Evolutionary conservation across 2,329 filamentous ascomycete genomes (phyloP).

Genomic region (Pseudogymnoascus sp.): DNA sequence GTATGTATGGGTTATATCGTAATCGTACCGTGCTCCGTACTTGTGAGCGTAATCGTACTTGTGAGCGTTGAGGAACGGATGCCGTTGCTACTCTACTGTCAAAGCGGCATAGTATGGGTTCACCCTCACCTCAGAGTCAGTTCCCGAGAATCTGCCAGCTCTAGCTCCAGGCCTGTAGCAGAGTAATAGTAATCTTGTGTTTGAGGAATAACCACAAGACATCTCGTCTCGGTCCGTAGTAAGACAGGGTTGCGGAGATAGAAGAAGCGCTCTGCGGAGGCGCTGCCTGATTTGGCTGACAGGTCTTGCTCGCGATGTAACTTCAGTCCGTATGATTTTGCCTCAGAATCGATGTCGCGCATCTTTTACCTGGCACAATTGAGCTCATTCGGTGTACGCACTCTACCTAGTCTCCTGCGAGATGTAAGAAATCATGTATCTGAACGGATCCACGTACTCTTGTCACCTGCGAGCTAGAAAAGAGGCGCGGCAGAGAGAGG

Average conservation of each 20-base stretch:
- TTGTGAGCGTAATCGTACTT: not conserved
- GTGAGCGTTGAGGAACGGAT: not conserved
- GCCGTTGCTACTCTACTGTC: not conserved
- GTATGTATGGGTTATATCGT: not conserved
- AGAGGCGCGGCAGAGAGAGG: not conserved
- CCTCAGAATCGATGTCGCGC: constrained; percentile 1
- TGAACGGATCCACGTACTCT: not conserved
- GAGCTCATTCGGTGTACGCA: constrained; percentile 1
- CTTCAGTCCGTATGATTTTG: not conserved
- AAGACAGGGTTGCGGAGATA: constrained; percentile 5
- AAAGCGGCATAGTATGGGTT: constrained; percentile 6
- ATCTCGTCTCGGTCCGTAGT: constrained; percentile 2
- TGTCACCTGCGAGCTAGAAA: not conserved
- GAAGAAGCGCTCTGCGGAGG: not conserved
- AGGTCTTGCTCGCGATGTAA: not conserved
- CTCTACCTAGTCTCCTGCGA: constrained; percentile 1
- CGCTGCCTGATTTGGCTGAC: not conserved
- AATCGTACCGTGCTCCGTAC: no score
- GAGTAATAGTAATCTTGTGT: not conserved
- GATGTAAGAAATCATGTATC: constrained; percentile 4
- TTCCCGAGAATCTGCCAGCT: not conserved
- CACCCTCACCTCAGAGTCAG: not conserved
- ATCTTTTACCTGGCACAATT: not conserved
- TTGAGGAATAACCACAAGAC: not conserved
- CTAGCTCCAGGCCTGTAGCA: not conserved